Percentiles rank a stretch among this genome's conserved stretches.
Conservation (phyloP, 495 filamentous ascomycete genomes). For the Xylaria telfairii region DNA sequence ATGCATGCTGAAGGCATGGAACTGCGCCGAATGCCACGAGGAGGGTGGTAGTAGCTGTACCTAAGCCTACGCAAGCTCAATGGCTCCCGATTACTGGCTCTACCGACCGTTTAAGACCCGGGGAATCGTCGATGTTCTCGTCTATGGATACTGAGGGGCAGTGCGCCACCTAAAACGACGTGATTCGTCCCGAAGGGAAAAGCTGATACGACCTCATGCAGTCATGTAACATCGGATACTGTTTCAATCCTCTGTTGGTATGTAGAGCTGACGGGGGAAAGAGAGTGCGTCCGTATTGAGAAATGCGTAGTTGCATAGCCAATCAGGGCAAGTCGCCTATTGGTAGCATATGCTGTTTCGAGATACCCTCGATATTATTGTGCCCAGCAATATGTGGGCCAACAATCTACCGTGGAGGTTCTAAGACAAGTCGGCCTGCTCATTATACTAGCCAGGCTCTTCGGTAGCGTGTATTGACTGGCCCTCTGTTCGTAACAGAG, state of each 20-base stretch:
- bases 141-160: constrained; percentile 19
- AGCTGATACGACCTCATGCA: constrained; percentile 24
- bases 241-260: constrained; percentile 15
- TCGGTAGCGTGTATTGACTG: not conserved
- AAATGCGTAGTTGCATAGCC: constrained; percentile 4
- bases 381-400: not conserved
- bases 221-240: constrained; percentile 23
- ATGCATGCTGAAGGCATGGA: constrained; percentile 11
- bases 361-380: constrained; percentile 9
- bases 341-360: not conserved
- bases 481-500: not conserved
- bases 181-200: constrained; percentile 20
- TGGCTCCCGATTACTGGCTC: constrained; percentile 5
- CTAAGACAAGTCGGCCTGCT: not conserved
- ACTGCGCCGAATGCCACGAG: constrained; percentile 13
- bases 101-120: not conserved
- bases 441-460: not conserved
- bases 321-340: constrained; percentile 9
- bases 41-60: constrained; percentile 16
- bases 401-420: not conserved
- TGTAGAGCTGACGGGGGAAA: constrained; percentile 6
- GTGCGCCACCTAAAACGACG: constrained; percentile 6
- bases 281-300: not conserved
- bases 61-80: not conserved
- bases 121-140: constrained; percentile 1